Evolutionary conservation across 305 asterid species (phyloP).

Genomic region (Fraxinus nigra): DNA sequence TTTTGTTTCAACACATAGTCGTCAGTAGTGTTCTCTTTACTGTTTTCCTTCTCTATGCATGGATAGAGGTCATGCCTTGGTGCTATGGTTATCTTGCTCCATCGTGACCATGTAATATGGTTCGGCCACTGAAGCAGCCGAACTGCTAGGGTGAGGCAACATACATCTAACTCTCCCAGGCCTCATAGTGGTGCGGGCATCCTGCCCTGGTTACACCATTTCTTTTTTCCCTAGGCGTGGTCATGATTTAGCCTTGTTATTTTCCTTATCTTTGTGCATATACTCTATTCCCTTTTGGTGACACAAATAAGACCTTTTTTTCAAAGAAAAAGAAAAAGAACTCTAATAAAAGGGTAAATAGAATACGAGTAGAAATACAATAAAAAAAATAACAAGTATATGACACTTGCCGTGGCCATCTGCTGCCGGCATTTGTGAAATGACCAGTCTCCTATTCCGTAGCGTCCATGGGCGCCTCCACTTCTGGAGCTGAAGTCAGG

Average conservation of each 20-base stretch:
- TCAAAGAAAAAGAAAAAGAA: slow-evolving; percentile 3
- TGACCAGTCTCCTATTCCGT: slow-evolving; percentile 90
- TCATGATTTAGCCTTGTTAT: not conserved
- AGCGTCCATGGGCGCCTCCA: slow-evolving; percentile 99
- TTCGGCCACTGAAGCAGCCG: not conserved
- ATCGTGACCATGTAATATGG: not conserved
- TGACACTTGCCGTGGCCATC: slow-evolving; percentile 60
- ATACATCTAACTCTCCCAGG: not conserved
- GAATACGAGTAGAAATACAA: slow-evolving; percentile 20
- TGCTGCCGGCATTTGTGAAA: slow-evolving; percentile 85
- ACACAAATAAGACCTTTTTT: not conserved
- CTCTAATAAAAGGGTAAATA: slow-evolving; percentile 3
- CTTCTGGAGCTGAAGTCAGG: slow-evolving; percentile 59
- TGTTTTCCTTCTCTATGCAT: not conserved
- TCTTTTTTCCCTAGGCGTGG: not conserved
- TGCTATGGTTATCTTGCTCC: not conserved
- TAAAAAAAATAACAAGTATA: slow-evolving; percentile 14
- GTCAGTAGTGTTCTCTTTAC: not conserved
- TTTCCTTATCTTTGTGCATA: not conserved
- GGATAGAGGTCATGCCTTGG: not conserved
- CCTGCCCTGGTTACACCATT: not conserved
- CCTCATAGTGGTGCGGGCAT: not conserved
- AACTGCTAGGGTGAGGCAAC: not conserved
- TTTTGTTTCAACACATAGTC: not conserved
- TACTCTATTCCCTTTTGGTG: not conserved